A percentile compares a stretch with the other conserved stretches of the same genome.
phyloP scores from a whole-genome alignment of 1,284 basidiomycete genomes.

The Phaffia rhodozyma region DNA sequence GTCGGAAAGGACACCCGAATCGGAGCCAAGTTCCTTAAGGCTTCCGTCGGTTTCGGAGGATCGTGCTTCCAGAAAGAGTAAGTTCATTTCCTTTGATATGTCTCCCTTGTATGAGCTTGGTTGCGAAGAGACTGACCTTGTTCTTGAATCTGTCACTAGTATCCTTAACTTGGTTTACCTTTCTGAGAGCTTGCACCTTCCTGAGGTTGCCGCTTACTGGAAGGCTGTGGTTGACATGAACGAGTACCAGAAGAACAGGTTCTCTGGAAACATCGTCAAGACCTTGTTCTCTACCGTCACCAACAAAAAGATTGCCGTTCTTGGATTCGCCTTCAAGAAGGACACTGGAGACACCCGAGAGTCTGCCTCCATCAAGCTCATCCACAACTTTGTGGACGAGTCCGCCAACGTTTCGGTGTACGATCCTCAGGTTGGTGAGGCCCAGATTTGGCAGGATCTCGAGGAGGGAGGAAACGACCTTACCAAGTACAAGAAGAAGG shows the following conservation, averaged over 20 bases:
- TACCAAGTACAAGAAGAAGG: constrained; percentile 51
- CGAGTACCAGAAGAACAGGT: constrained; percentile 80
- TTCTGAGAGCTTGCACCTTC: constrained; percentile 82
- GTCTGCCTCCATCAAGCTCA: constrained; percentile 88
- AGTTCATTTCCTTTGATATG: not conserved
- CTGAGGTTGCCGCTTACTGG: constrained; percentile 98
- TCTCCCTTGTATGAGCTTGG: no score
- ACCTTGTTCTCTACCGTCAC: constrained; percentile 61
- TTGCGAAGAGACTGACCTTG: not conserved
- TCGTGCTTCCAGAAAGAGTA: constrained; percentile 87
- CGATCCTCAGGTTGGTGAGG: constrained; percentile 65
- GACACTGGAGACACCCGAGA: constrained; percentile 97
- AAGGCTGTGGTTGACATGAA: constrained; percentile 88
- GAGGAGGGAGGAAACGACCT: constrained; percentile 30
- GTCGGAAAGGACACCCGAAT: constrained; percentile 88
- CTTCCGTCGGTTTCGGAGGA: constrained; percentile 40
- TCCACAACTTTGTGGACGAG: constrained; percentile 86
- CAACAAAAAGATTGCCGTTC: constrained; percentile 79
- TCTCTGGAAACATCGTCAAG: constrained; percentile 81
- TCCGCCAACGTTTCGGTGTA: constrained; percentile 72
- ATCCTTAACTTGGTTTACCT: constrained; percentile 98
- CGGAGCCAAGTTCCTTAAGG: constrained; percentile 88
- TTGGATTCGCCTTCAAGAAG: constrained; percentile 77
- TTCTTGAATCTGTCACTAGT: constrained; percentile 39
- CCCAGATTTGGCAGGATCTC: constrained; percentile 43